Conservation (phyloP, 2,329 filamentous ascomycete genomes). For the Rhynchosporium agropyri region DNA sequence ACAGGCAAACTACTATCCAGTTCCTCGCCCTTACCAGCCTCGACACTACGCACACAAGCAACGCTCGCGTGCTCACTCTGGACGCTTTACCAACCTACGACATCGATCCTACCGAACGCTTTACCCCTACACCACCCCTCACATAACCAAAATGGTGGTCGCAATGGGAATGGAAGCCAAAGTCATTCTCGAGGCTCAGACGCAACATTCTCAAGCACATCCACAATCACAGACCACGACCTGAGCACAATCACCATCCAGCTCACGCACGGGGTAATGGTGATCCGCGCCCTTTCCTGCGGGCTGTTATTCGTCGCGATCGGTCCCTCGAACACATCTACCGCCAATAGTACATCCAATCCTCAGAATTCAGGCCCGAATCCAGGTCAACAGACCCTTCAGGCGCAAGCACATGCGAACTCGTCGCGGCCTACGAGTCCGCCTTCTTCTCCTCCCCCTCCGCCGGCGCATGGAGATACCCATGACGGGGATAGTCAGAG, state of each 20-base stretch:
- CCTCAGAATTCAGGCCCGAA: not conserved
- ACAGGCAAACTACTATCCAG: conserved; percentile 66
- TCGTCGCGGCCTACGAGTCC: conserved; percentile 28
- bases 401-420: conserved; percentile 16
- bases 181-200: conserved; percentile 21
- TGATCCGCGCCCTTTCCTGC: conserved; percentile 60
- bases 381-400: conserved; percentile 16
- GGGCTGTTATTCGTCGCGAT: conserved; percentile 65
- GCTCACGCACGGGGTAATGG: conserved; percentile 56
- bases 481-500: not conserved
- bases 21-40: conserved; percentile 57
- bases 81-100: conserved; percentile 55
- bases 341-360: conserved; percentile 20
- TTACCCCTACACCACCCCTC: conserved; percentile 41
- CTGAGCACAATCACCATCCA: conserved; percentile 48
- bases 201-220: conserved; percentile 20
- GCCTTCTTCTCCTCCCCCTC: conserved; percentile 27
- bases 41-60: conserved; percentile 62
- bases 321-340: conserved; percentile 46
- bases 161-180: conserved; percentile 33
- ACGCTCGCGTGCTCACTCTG: conserved; percentile 66
- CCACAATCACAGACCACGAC: conserved; percentile 27
- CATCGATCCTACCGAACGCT: conserved; percentile 42
- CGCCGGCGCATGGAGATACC: conserved; percentile 19
- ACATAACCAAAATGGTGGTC: conserved; percentile 23